phyloP scores from a whole-genome alignment of 2,329 filamentous ascomycete species.

The Colletotrichum sp. region DNA sequence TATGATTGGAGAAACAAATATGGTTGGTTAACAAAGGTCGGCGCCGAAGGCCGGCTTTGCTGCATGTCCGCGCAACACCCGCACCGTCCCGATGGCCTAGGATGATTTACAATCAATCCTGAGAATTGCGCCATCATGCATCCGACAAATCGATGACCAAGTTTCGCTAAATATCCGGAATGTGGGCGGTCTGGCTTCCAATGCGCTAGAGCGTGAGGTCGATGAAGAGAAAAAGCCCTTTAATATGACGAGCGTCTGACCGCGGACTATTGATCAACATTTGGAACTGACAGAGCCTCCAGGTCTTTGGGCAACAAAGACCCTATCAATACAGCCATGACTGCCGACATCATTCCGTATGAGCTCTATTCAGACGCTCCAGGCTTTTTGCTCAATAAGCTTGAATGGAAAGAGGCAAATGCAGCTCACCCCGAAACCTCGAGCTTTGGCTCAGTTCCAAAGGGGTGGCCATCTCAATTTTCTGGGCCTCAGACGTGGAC shows the following conservation, averaged over 20 bases:
- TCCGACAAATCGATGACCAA: background rate
- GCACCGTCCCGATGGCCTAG: background rate
- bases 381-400: background rate
- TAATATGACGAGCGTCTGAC: background rate
- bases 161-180: background rate
- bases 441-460: background rate
- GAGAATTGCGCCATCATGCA: background rate
- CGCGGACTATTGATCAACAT: background rate
- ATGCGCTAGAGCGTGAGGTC: background rate
- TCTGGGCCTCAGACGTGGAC: background rate
- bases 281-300: background rate
- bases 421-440: background rate
- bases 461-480: background rate
- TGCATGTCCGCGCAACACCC: background rate
- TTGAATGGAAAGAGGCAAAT: background rate
- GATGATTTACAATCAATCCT: background rate
- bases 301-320: background rate
- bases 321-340: background rate
- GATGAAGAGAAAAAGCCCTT: background rate
- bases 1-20: background rate
- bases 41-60: background rate
- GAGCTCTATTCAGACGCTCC: background rate
- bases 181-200: background rate
- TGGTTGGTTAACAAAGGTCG: background rate
- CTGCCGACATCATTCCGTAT: background rate